Base-by-base conservation (phyloP, 2,329 filamentous ascomycete genomes). In the Hypoxylon sp. region DNA sequence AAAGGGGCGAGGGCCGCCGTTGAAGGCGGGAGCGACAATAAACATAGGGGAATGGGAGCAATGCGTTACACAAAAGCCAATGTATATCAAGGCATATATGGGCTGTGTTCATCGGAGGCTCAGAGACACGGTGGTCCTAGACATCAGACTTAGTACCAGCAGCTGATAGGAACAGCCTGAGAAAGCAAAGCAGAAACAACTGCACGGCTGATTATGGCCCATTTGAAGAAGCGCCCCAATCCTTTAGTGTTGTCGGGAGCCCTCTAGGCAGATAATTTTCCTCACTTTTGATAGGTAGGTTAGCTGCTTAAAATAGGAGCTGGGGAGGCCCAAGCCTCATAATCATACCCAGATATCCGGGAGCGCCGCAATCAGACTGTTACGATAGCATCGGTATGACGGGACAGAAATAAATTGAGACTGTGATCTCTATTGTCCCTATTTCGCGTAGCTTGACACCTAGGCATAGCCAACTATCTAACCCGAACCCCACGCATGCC, bases 391-490 rank as follows among this genome's bases (percentile, higher is more conserved):
- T 30, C n/a, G 30, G 23, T 21, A 45, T 28, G 9, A 48, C 25
- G 4, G 57, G n/a, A 17, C 23, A 17, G 10, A 6, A 45, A 13
- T 49, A 21, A 17, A 5, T 43, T 45, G 14, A 43, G 56, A 64
- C 41, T 43, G 28, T 34, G 38, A 36, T 60, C 43, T 60, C 50
- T 64, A 58, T 51, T 52, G 49, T 50, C 11, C 30, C 28, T 48
- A 49, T 51, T 63, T 41, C 60, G 14, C 60, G 45, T 43, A 63
- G 45, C 55, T 60, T 25, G 30, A 28, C 14, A 51, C n/a, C 21
- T 58, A 62, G 23, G 49, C 10, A 38, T 55, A 51, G 25, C 62
- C 13, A 51, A 5, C 14, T 56, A 45, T 48, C 28, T 65, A 65
- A 36, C 48, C 28, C 36, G n/a, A 30, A 28, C 50, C 25, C 28